Base-by-base conservation (phyloP, 2,329 filamentous ascomycete species). In the Aspergillus sp. region DNA sequence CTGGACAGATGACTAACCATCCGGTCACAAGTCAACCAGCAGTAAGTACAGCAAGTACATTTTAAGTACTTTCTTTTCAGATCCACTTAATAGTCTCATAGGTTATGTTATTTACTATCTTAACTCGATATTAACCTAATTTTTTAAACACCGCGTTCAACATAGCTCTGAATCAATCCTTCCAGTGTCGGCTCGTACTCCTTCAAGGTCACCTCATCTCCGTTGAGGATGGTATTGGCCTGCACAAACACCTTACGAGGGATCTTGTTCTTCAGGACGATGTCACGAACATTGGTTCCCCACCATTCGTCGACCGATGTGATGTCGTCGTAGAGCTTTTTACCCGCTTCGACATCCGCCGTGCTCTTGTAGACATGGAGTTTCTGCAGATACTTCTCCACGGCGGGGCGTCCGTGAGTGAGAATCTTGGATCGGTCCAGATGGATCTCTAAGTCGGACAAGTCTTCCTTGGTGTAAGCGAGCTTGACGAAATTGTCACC, bases 291-390 rank as follows among this genome's bases (percentile, higher is more conserved):
- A 73, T 87, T 87, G 58, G 82, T 84, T 50, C 87, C 90, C 82
- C 90, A 96, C 76, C 89, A 96, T 36, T 89, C 86, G 48, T 84
- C 88, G 19, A 96, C 92, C 20, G 81, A 77, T 7, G 92, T 95
- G 80, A 96, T 92, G 26, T 87, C 81, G 55, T 87, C 84, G 69
- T 95, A 97, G 73, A 96, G 83, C 60, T 83, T 82, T 60, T 82
- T 85, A n/a, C 90, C 93, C 2, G 80, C 81, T 61, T 87, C 81
- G 16, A 93, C 80, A 68, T 97, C 90, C 6, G 90, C 93, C 1
- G 90, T 96, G 4, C 87, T 84, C 79, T 96, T 96, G 79, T 89
- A 96, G 58, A 96, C 80, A 72, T 96, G 92, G 56, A 97, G 76
- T 73, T 95, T 94, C 75, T 95, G 91, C 47, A 97, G 78, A 68